These are phyloP conservation scores for Kuraishia capsulata DNA, from an alignment of 805 yeast genomes.

Conservation along the genomic window DNA sequence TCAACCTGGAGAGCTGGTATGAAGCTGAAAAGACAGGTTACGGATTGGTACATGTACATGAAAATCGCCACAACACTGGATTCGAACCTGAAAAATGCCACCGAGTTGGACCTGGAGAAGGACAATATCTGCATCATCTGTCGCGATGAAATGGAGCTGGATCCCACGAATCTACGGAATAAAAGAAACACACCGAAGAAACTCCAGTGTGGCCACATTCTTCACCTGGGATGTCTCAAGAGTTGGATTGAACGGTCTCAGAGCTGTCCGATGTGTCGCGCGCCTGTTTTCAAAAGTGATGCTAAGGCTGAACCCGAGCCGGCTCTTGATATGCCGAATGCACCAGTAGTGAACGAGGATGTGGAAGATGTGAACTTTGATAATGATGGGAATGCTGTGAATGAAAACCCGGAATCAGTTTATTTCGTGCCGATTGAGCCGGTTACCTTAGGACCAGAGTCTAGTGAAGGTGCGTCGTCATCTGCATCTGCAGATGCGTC, in stretches of 20 bases:
- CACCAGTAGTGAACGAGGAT: not conserved
- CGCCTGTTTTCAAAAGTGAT: conserved; percentile 41
- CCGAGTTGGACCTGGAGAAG: conserved; percentile 47
- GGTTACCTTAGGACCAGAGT: too few relatives aligned
- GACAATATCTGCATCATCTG: conserved; percentile 81
- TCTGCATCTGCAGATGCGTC: too few relatives aligned
- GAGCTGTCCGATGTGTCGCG: conserved; percentile 87
- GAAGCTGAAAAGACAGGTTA: conserved; percentile 21
- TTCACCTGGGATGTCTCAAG: conserved; percentile 84
- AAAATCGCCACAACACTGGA: conserved; percentile 54
- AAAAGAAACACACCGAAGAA: conserved; percentile 57
- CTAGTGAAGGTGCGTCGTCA: too few relatives aligned
- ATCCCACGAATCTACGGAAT: conserved; percentile 18
- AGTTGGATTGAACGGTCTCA: conserved; percentile 91
- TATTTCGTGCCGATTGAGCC: too few relatives aligned
- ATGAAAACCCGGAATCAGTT: too few relatives aligned
- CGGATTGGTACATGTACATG: conserved; percentile 28
- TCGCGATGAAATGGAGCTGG: conserved; percentile 68
- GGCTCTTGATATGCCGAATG: not conserved
- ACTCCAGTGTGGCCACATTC: conserved; percentile 75
- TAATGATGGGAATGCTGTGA: too few relatives aligned
- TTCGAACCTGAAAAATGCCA: conserved; percentile 52
- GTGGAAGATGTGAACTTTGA: too few relatives aligned
- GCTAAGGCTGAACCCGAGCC: not conserved
- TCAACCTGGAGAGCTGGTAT: conserved; percentile 19